These are phyloP conservation scores for Nigrospora oryzae DNA, from an alignment of 2,329 filamentous ascomycete species.

Conservation along the genomic window DNA sequence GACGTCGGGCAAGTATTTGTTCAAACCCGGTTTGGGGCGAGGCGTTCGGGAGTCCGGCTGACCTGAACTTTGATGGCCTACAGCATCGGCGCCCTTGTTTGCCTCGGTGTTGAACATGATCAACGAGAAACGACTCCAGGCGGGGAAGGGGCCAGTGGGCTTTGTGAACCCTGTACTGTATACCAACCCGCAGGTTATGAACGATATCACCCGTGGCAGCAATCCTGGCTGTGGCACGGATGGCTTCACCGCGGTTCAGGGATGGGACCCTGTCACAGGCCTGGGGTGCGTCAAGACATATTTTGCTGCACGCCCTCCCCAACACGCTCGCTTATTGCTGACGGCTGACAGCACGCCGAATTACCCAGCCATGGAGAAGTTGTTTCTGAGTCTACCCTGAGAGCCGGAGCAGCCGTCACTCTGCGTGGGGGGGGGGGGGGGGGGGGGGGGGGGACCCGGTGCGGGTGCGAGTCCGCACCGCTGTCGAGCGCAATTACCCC, in stretches of 20 bases:
- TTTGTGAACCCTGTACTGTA: conserved; percentile 17
- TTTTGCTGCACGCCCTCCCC: too few relatives aligned
- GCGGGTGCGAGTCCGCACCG: too few relatives aligned
- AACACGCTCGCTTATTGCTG: neutral
- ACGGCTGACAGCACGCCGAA: conserved; percentile 4
- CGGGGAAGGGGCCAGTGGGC: conserved; percentile 13
- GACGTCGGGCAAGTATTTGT: conserved; percentile 27
- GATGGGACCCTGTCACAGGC: conserved; percentile 25
- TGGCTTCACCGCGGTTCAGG: conserved; percentile 16
- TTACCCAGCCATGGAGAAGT: conserved; percentile 5
- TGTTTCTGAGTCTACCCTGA: conserved; percentile 5
- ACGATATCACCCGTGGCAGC: conserved; percentile 19
- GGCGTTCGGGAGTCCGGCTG: conserved; percentile 8
- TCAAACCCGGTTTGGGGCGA: conserved; percentile 23
- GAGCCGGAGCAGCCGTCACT: neutral
- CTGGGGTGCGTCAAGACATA: conserved; percentile 8
- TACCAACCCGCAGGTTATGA: conserved; percentile 18
- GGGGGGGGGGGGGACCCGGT: too few relatives aligned
- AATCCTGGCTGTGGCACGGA: conserved; percentile 17
- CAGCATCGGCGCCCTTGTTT: conserved; percentile 13
- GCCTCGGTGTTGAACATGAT: conserved; percentile 13
- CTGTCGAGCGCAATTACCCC: too few relatives aligned
- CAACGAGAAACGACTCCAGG: conserved; percentile 13
- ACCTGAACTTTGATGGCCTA: conserved; percentile 19
- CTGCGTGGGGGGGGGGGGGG: too few relatives aligned